Percentiles rank a stretch among this genome's conserved stretches.
These are phyloP conservation scores for Elaeagnus macrophylla DNA, from an alignment of 306 rosid species.

Conservation along the genomic window DNA sequence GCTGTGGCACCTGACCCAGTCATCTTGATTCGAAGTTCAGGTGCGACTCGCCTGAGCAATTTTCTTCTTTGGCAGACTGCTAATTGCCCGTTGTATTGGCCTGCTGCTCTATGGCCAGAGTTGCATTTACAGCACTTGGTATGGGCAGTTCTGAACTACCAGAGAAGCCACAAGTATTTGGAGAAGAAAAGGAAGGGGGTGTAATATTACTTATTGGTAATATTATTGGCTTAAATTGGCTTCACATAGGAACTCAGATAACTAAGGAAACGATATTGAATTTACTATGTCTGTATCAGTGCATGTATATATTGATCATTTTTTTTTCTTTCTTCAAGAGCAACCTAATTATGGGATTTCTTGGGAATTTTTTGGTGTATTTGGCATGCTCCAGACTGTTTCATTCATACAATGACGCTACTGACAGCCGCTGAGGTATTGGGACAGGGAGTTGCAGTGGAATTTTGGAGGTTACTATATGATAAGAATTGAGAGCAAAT, in stretches of 20 bases:
- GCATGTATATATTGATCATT: no score
- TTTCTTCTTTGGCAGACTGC: slow-evolving; percentile 78
- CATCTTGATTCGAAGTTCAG: slow-evolving; percentile 53
- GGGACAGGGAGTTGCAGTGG: no score
- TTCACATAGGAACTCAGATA: not conserved
- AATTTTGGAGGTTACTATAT: no score
- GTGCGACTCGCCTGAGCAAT: slow-evolving; percentile 63
- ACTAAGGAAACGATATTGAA: not conserved
- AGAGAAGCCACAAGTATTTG: slow-evolving; percentile 41
- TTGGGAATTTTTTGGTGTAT: no score
- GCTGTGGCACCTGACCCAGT: slow-evolving; percentile 72
- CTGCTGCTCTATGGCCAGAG: slow-evolving; percentile 72
- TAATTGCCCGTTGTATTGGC: slow-evolving; percentile 49
- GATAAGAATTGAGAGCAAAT: no score
- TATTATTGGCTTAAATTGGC: not conserved
- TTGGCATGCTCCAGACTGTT: no score
- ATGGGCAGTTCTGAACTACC: slow-evolving; percentile 57
- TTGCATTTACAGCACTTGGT: slow-evolving; percentile 55
- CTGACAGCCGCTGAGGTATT: no score
- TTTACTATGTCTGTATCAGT: no score
- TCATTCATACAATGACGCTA: no score
- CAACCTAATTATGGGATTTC: no score
- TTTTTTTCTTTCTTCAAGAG: no score
- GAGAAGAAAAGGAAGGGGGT: slow-evolving; percentile 51
- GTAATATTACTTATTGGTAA: slow-evolving; percentile 3